A percentile compares a stretch with the other conserved stretches of the same genome.
These are phyloP conservation scores for Syzygium malaccense DNA, from an alignment of 441 rosid genomes.

Conservation along the genomic window DNA sequence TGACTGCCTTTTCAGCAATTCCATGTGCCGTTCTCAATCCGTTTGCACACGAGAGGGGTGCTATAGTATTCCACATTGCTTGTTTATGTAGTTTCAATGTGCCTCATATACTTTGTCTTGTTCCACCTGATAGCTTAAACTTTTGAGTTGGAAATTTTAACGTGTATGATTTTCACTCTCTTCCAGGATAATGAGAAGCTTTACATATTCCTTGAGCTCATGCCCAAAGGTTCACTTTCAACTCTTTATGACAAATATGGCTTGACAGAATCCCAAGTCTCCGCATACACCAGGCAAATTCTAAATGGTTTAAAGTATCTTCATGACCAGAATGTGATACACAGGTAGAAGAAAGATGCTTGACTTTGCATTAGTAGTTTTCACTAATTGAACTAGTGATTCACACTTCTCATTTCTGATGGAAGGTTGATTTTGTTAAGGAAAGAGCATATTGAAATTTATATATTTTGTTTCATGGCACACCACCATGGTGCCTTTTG, in stretches of 20 bases:
- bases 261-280: neutral
- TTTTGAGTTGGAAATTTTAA: neutral
- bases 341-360: neutral
- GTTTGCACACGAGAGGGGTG: neutral
- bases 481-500: neutral
- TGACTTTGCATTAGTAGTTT: neutral
- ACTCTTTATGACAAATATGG: neutral
- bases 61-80: too few species aligned
- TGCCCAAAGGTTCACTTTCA: neutral
- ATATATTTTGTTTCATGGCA: neutral
- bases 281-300: neutral
- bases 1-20: neutral
- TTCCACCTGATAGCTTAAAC: neutral
- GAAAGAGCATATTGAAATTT: neutral
- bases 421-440: neutral
- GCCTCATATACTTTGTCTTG: neutral
- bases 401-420: neutral
- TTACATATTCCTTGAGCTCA: slow-evolving; percentile 1
- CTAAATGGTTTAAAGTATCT: neutral
- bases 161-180: neutral
- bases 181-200: slow-evolving; percentile 3
- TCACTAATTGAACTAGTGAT: neutral
- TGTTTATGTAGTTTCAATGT: neutral
- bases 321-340: neutral
- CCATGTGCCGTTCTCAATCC: neutral